A percentile compares a stretch with the other conserved stretches of the same genome.
Evolutionary conservation across 208 protist genomes (phyloP).

Genomic region (Strigomonas culicis): DNA sequence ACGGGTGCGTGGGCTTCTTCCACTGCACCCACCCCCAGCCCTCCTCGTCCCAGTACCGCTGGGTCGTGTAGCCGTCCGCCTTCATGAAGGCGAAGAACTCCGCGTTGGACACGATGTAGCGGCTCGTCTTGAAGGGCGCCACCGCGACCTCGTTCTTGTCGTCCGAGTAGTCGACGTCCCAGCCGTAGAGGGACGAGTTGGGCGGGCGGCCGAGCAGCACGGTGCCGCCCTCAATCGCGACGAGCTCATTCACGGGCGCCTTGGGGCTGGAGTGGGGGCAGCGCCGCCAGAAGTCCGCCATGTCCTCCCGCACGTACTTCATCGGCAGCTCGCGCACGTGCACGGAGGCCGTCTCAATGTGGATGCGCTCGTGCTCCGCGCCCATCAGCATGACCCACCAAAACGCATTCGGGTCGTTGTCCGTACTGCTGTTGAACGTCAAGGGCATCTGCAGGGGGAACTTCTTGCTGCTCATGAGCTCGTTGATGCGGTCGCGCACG

Average conservation of each 20-base stretch:
- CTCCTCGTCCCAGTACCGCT: conserved; percentile 94
- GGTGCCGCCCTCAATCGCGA: conserved; percentile 61
- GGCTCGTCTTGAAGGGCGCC: conserved; percentile 90
- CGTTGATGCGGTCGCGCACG: conserved; percentile 75
- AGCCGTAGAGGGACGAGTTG: conserved; percentile 88
- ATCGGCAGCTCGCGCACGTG: conserved; percentile 94
- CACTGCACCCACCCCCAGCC: conserved; percentile 95
- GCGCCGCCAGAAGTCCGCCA: conserved; percentile 70
- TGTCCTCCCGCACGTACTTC: conserved; percentile 49
- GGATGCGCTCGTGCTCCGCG: conserved; percentile 97
- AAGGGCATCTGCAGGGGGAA: conserved; percentile 72
- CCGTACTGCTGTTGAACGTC: conserved; percentile 74
- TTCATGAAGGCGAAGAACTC: conserved; percentile 94
- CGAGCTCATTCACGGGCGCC: conserved; percentile 75
- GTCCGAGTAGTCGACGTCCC: conserved; percentile 95
- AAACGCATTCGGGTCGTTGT: conserved; percentile 73
- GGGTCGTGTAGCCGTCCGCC: conserved; percentile 86
- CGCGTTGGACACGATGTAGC: conserved; percentile 95
- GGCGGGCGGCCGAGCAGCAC: conserved; percentile 73
- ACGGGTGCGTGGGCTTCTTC: conserved; percentile 87
- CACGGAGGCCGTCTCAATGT: conserved; percentile 95
- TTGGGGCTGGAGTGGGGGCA: conserved; percentile 43
- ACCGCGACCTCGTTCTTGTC: conserved; percentile 75
- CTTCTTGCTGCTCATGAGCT: conserved; percentile 69
- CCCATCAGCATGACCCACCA: conserved; percentile 94